Evolutionary conservation across 2,329 filamentous ascomycete genomes (phyloP).

Genomic region (Phyllosticta capitalensis): DNA sequence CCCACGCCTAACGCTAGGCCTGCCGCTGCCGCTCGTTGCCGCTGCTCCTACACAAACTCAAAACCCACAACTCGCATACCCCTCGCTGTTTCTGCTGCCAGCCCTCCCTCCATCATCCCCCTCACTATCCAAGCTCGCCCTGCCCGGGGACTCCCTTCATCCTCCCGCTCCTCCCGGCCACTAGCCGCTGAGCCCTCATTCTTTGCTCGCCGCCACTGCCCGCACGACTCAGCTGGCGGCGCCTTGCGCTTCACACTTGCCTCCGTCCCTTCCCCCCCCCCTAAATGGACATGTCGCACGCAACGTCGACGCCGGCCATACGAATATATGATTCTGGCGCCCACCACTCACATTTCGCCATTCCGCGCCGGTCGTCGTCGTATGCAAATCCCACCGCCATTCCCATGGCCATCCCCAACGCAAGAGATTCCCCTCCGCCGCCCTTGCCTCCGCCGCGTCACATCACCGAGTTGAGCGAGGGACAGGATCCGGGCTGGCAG

Average conservation of each 20-base stretch:
- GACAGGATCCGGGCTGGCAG: slow-evolving; percentile 53
- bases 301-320: slow-evolving; percentile 30
- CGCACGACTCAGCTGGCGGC: slow-evolving; percentile 26
- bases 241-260: slow-evolving; percentile 16
- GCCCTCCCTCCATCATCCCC: background rate
- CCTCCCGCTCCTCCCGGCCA: slow-evolving; percentile 5
- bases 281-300: slow-evolving; percentile 24
- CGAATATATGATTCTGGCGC: slow-evolving; percentile 31
- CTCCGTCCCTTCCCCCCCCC: slow-evolving; percentile 7
- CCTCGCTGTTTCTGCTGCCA: background rate
- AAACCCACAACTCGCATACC: slow-evolving; percentile 3
- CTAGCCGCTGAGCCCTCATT: slow-evolving; percentile 6
- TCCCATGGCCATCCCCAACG: slow-evolving; percentile 55
- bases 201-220: slow-evolving; percentile 8
- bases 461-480: slow-evolving; percentile 46
- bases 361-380: slow-evolving; percentile 22
- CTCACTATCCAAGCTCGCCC: slow-evolving; percentile 2
- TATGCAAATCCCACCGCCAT: slow-evolving; percentile 34
- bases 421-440: slow-evolving; percentile 46
- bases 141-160: background rate
- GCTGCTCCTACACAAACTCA: background rate
- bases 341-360: slow-evolving; percentile 24
- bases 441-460: slow-evolving; percentile 55
- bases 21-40: slow-evolving; percentile 8
- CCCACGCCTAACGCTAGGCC: background rate